These are phyloP conservation scores for Schizothecium vesticola DNA, from an alignment of 495 filamentous ascomycete genomes.

Conservation along the genomic window DNA sequence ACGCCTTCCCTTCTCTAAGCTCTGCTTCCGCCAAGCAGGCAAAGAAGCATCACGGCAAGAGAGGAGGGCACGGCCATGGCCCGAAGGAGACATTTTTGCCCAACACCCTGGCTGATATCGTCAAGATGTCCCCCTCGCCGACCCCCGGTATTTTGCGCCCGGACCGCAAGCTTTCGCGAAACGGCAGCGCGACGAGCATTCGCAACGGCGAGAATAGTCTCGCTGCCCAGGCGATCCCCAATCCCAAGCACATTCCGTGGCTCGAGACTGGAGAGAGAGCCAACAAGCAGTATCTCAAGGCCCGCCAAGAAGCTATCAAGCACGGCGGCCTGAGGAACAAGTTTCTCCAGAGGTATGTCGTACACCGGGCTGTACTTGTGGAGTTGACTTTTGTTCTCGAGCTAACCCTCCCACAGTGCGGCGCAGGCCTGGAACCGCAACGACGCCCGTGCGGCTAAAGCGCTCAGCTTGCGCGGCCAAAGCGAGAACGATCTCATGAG, in stretches of 20 bases:
- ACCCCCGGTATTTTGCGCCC: conserved; percentile 41
- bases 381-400: neutral
- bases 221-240: conserved; percentile 74
- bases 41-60: conserved; percentile 88
- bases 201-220: conserved; percentile 70
- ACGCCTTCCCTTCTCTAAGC: conserved; percentile 92
- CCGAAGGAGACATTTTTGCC: conserved; percentile 65
- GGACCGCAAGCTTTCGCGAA: conserved; percentile 47
- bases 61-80: conserved; percentile 67
- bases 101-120: conserved; percentile 87
- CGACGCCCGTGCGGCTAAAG: conserved; percentile 93
- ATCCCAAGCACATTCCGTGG: conserved; percentile 93
- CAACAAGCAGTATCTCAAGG: conserved; percentile 92
- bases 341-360: conserved; percentile 80
- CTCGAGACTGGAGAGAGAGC: conserved; percentile 86
- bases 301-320: conserved; percentile 88
- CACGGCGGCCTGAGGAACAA: conserved; percentile 95
- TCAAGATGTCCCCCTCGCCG: conserved; percentile 86
- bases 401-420: conserved; percentile 53
- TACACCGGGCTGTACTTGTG: neutral
- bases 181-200: conserved; percentile 49
- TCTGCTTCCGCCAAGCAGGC: conserved; percentile 69
- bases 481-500: conserved; percentile 96
- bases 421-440: conserved; percentile 99
- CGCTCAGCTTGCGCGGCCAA: conserved; percentile 86